Evolutionary conservation across 177 flowering plant species (phyloP), one percentile per base, ranked within the genome.

Genomic region (Vitis hybrid): DNA sequence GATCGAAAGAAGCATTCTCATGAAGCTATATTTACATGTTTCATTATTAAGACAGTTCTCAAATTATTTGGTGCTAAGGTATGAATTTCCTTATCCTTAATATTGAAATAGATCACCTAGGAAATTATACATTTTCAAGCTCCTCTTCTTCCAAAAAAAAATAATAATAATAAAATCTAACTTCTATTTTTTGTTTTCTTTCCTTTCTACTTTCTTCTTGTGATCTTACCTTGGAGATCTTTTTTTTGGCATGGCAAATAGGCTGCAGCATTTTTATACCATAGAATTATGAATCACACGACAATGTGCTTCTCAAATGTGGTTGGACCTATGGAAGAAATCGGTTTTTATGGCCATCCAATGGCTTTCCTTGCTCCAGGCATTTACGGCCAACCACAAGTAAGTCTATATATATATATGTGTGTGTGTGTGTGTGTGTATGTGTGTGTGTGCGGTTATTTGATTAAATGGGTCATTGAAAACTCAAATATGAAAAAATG

Each of bases 351-450:
- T 56, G 87, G 86, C 35, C 82, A 84, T 72, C 82, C 80, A 1
- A 63, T 86, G 41, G 71, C 82, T 59, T 86, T 63, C 58, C 54
- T 84, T 51, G 86, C 89, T 63, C 86, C 89, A 0, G 58, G 67
- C 35, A 74, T 76, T 18, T 84, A 81, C 59, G 89, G 89, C 1
- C 81, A 76, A 32, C 86, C 87, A 4, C 81, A 81, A 14, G 87
- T 82, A 74, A 74, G 74, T 21, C 0, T 21, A 1, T 21, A 21
- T 21, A 21, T 21, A 21, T 21, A 21, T 21, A 21, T 21, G 1
- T 20, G n/a, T 21, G 1, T 21, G 1, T 20, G n/a, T n/a, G n/a
- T n/a, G n/a, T n/a, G n/a, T n/a, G n/a, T n/a, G n/a, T n/a, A 18
- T 18, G 1, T 18, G 1, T 20, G 1, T 20, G 1, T 20, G 1